Evolutionary conservation across 768 basidiomycete species (phyloP).

Genomic region (Amanita rubescens): DNA sequence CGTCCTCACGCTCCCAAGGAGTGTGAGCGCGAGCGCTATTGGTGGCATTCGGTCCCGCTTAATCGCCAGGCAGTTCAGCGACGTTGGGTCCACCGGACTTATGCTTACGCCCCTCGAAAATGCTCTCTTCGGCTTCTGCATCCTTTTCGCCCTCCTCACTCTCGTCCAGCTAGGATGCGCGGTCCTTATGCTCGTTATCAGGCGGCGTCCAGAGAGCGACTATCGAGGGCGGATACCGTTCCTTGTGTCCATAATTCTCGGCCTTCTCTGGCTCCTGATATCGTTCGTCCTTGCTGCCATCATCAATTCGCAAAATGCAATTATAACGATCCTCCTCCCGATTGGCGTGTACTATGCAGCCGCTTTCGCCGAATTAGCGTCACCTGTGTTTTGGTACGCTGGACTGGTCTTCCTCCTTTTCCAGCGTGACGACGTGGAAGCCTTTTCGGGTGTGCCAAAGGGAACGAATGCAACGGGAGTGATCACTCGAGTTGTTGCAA

Average conservation of each 20-base stretch:
- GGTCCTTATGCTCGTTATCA: neutral
- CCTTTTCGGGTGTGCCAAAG: neutral
- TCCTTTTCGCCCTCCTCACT: neutral
- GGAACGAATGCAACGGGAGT: neutral
- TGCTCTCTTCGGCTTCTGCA: neutral
- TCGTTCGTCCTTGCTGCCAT: neutral
- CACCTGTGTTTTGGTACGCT: neutral
- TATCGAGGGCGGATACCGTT: neutral
- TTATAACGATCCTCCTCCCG: neutral
- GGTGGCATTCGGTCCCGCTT: too few relatives aligned
- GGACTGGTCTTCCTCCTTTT: neutral
- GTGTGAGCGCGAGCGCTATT: too few relatives aligned
- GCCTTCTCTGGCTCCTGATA: neutral
- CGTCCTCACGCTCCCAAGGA: too few relatives aligned
- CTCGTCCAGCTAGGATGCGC: neutral
- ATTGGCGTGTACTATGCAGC: neutral
- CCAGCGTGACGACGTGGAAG: neutral
- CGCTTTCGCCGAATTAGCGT: neutral
- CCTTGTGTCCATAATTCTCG: neutral
- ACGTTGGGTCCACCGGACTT: too few relatives aligned
- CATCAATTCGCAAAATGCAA: neutral
- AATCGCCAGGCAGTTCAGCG: too few relatives aligned
- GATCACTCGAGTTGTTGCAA: neutral
- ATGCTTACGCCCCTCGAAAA: too few relatives aligned
- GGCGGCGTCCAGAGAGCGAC: neutral